phyloP scores from a whole-genome alignment of 441 rosid genomes.

The Corymbia calophylla region DNA sequence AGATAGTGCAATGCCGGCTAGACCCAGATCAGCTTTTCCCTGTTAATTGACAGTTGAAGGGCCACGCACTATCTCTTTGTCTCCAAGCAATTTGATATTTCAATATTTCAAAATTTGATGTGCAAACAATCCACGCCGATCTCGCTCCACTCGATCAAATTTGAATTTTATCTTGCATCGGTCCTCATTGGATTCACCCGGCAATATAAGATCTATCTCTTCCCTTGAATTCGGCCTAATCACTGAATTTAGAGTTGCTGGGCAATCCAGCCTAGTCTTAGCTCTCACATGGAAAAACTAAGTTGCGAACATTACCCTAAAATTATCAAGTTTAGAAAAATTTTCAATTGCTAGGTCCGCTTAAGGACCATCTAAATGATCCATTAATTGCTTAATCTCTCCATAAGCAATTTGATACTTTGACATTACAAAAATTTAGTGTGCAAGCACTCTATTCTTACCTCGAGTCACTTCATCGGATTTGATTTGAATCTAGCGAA shows the following conservation, averaged over 20 bases:
- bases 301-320: background rate
- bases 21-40: conserved; percentile 5
- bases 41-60: conserved; percentile 8
- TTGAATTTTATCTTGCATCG: background rate
- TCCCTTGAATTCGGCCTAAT: background rate
- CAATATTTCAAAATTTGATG: background rate
- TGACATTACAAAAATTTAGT: no score
- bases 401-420: no score
- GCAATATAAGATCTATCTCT: background rate
- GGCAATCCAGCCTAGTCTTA: background rate
- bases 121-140: background rate
- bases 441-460: no score
- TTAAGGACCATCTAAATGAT: background rate
- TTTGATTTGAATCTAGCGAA: no score
- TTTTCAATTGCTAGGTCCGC: background rate
- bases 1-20: conserved; percentile 10
- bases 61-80: background rate
- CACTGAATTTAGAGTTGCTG: background rate
- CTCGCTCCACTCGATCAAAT: background rate
- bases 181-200: background rate
- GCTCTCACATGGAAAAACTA: background rate
- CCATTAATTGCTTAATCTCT: background rate
- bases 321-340: background rate
- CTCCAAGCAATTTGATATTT: background rate
- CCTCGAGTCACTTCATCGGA: no score